Conservation (phyloP, 257 asterid species). For the Gentiana dahurica region DNA sequence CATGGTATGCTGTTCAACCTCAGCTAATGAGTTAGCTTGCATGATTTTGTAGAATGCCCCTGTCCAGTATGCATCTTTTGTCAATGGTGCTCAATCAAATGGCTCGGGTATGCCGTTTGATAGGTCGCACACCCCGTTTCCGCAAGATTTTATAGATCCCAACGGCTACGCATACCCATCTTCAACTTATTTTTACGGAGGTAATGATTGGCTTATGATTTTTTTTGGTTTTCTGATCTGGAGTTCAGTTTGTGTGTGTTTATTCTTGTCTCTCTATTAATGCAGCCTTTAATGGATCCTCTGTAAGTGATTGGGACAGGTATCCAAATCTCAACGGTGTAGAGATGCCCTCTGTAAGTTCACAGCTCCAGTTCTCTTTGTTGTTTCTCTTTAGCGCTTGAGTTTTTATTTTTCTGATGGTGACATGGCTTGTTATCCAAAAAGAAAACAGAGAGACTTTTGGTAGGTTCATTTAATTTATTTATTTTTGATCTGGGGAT, state of each 20-base stretch:
- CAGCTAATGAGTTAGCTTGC: not conserved
- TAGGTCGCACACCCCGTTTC: conserved; percentile 22
- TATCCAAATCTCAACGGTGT: conserved; percentile 20
- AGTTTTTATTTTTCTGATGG: not conserved
- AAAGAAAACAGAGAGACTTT: too few species aligned
- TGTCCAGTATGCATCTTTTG: conserved; percentile 22
- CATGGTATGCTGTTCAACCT: not conserved
- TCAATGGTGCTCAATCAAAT: conserved; percentile 12
- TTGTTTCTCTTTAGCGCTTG: not conserved
- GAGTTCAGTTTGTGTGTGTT: too few species aligned
- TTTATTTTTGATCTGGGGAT: too few species aligned
- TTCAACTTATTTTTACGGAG: conserved; percentile 31
- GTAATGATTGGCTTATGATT: conserved; percentile 6
- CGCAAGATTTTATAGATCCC: conserved; percentile 21
- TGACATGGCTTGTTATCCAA: too few species aligned
- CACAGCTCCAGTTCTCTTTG: not conserved
- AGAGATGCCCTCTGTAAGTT: conserved; percentile 24
- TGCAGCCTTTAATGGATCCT: conserved; percentile 22
- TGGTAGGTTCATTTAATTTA: too few species aligned
- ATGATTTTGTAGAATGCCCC: conserved; percentile 11
- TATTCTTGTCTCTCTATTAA: not conserved
- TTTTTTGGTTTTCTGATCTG: not conserved
- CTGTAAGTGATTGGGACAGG: conserved; percentile 29
- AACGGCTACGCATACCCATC: conserved; percentile 22
- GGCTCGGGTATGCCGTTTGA: conserved; percentile 22